Conservation (phyloP, 1,284 basidiomycete species). For the Leccinum pallidistipes region DNA sequence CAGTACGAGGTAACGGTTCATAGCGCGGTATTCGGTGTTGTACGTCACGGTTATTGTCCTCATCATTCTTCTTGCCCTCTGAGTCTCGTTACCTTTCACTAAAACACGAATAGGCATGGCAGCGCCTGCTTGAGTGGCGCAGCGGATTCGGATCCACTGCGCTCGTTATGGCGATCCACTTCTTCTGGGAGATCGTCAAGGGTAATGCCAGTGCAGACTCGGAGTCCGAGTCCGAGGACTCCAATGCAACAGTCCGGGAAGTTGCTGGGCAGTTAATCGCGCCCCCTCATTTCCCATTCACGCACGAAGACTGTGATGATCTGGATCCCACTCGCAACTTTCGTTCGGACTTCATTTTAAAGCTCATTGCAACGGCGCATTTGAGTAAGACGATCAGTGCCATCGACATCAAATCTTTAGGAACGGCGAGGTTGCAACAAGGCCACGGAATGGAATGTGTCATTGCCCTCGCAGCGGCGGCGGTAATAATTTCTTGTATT, state of each 20-base stretch:
- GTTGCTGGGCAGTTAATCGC: background rate
- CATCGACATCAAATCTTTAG: constrained; percentile 1
- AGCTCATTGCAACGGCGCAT: constrained; percentile 10
- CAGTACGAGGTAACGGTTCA: constrained; percentile 1
- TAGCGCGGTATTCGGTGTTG: constrained; percentile 7
- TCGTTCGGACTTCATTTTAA: constrained; percentile 9
- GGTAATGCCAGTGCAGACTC: background rate
- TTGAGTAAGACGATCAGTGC: constrained; percentile 6
- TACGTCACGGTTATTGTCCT: background rate
- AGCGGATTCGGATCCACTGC: constrained; percentile 13
- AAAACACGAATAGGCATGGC: constrained; percentile 5
- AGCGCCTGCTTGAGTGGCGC: constrained; percentile 9
- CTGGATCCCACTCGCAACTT: constrained; percentile 1
- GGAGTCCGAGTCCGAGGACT: background rate
- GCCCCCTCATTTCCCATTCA: constrained; percentile 4
- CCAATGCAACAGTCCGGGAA: background rate
- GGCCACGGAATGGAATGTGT: constrained; percentile 7
- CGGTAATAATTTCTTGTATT: background rate
- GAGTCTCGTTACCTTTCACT: background rate
- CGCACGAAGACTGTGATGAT: constrained; percentile 10
- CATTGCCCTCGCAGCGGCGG: constrained; percentile 4
- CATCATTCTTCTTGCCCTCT: background rate
- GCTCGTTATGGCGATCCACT: constrained; percentile 4
- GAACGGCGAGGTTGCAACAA: constrained; percentile 2
- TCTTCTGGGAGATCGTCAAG: constrained; percentile 6